Conservation (phyloP, 2,329 filamentous ascomycete genomes). For the Tolypocladium tundrense region DNA sequence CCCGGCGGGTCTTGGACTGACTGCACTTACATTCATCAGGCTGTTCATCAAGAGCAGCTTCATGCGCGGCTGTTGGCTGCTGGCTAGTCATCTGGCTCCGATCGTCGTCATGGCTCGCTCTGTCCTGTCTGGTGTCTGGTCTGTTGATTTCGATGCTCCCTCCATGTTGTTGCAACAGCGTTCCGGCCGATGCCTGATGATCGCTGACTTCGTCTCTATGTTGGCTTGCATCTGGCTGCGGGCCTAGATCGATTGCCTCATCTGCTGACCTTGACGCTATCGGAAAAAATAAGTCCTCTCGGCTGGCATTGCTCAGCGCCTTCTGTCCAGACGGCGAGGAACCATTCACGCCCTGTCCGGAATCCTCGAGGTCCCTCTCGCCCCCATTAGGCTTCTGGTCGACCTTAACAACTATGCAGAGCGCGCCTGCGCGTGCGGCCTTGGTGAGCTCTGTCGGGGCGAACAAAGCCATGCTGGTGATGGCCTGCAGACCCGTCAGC, state of each 20-base stretch:
- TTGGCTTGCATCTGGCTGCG: not conserved
- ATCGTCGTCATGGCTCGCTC: not conserved
- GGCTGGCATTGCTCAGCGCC: not conserved
- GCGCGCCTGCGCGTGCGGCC: slow-evolving; percentile 3
- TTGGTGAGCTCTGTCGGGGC: slow-evolving; percentile 3
- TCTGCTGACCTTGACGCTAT: not conserved
- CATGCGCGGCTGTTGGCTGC: not conserved
- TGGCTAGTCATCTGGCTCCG: not conserved
- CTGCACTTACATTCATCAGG: not conserved
- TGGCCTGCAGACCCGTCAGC: slow-evolving; percentile 1
- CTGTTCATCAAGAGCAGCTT: not conserved
- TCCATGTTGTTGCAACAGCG: not conserved
- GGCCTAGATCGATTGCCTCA: not conserved
- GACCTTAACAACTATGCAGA: slow-evolving; percentile 2
- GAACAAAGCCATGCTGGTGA: slow-evolving; percentile 5
- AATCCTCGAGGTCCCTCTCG: not conserved
- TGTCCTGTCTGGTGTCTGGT: not conserved
- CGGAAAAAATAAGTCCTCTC: not conserved
- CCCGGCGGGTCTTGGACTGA: not conserved
- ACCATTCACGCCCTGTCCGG: not conserved
- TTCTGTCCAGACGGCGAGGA: not conserved
- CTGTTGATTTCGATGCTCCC: not conserved
- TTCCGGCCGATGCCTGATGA: not conserved
- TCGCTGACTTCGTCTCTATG: not conserved
- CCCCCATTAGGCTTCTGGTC: not conserved